Evolutionary conservation across 2,329 filamentous ascomycete species (phyloP), one percentile per base, ranked within the genome.

Genomic region (Leptoxyphium fumago): DNA sequence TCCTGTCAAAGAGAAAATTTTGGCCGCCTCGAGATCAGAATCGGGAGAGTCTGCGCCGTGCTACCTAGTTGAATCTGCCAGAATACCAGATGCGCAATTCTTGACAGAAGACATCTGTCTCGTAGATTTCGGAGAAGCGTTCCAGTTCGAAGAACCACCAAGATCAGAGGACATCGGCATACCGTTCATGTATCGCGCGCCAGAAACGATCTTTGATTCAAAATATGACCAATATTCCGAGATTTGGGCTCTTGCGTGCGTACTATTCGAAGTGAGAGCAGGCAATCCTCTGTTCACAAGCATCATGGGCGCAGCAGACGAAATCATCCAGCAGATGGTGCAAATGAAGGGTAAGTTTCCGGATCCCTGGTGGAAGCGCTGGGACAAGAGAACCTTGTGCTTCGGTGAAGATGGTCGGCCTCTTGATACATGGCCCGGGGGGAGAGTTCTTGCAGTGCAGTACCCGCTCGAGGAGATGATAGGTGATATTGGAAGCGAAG

Each of bases 181-280:
- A 1, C 47, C 47, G 17, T 40, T 44, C 29, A 41, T 39, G 40
- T 46, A 47, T 30, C 36, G 47, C n/a, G 42, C 47, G 21, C 47
- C 47, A 14, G 47, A 49, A 39, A 45, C 43, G 28, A 41, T 43
- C 10, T 45, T 49, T 38, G 47, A 49, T n/a, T 44, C 42, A 21
- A 43, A 38, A 38, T 42, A 44, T 26, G 40, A 29, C 26, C 38
- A 15, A 17, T 30, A 15, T 17, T 45, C 42, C 9, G 45, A 49
- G 13, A 29, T 39, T 13, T 49, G 47, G 47, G 30, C 45, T 13
- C 47, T 49, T 26, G 47, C 45, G 18, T 49, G 47, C 30, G 13
- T 42, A 6, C 15, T 49, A 11, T 49, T 40, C 29, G 45, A 49
- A 32, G 41, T 47, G 13, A 34, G 45, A 38, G 40, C 45, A 11